A percentile compares a stretch with the other conserved stretches of the same genome.
phyloP scores from a whole-genome alignment of 495 filamentous ascomycete species.

The Pseudevernia furfuracea region DNA sequence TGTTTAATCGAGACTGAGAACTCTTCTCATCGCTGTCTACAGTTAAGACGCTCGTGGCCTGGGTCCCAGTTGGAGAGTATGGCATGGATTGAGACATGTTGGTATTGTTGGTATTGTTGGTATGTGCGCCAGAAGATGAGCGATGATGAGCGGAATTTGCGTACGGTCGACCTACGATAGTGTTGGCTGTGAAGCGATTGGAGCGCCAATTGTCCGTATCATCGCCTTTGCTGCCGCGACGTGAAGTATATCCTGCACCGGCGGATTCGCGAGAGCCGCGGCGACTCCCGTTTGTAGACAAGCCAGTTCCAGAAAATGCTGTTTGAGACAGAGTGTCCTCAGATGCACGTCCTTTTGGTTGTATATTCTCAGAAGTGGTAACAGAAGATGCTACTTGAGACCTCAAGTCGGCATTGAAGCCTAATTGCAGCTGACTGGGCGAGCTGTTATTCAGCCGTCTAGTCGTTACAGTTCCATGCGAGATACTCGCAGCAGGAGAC shows the following conservation, averaged over 20 bases:
- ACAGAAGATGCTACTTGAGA: slow-evolving; percentile 12
- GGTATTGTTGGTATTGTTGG: slow-evolving; percentile 35
- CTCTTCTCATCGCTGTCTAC: slow-evolving; percentile 43
- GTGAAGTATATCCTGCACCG: slow-evolving; percentile 16
- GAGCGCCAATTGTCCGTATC: slow-evolving; percentile 17
- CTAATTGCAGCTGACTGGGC: slow-evolving; percentile 29
- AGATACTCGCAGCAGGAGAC: slow-evolving; percentile 18
- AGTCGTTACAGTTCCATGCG: slow-evolving; percentile 15
- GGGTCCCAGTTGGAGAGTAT: slow-evolving; percentile 41
- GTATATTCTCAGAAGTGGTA: slow-evolving; percentile 21
- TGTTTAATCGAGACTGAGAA: slow-evolving; percentile 25
- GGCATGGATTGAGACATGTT: slow-evolving; percentile 33
- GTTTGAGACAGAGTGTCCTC: slow-evolving; percentile 26
- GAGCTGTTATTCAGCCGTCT: slow-evolving; percentile 27
- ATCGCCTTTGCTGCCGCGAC: slow-evolving; percentile 23
- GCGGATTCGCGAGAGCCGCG: slow-evolving; percentile 14
- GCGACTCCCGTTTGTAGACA: slow-evolving; percentile 8
- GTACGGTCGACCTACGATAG: slow-evolving; percentile 15
- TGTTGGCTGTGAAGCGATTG: slow-evolving; percentile 10
- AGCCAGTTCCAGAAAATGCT: slow-evolving; percentile 6
- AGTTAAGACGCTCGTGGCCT: slow-evolving; percentile 46
- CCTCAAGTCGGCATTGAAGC: slow-evolving; percentile 17
- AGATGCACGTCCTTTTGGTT: slow-evolving; percentile 22
- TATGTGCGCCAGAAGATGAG: slow-evolving; percentile 27
- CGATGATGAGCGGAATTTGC: slow-evolving; percentile 21